Conservation (phyloP, 257 asterid species). For the Fraxinus anomala region DNA sequence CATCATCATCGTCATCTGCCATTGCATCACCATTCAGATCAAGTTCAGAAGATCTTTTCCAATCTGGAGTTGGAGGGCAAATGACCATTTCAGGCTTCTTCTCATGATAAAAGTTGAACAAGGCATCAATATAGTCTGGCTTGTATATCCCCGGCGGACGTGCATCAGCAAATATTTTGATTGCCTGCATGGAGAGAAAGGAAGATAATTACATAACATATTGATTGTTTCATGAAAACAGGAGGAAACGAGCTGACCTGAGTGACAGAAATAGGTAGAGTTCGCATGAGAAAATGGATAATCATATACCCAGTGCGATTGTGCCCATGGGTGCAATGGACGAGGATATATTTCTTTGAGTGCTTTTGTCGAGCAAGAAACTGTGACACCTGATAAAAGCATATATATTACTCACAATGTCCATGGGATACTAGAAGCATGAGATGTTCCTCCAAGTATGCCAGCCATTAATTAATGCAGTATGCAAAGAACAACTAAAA, state of each 20-base stretch:
- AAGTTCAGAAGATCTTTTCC: conserved; percentile 90
- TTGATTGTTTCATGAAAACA: background rate
- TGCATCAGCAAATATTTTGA: conserved; percentile 76
- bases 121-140: conserved; percentile 83
- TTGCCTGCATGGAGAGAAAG: conserved; percentile 57
- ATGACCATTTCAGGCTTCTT: conserved; percentile 73
- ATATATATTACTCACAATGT: conserved; percentile 14
- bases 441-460: conserved; percentile 14
- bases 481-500: background rate
- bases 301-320: conserved; percentile 98
- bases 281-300: conserved; percentile 91
- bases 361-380: conserved; percentile 78
- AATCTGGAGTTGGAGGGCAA: conserved; percentile 89
- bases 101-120: conserved; percentile 89
- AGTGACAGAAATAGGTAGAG: conserved; percentile 67
- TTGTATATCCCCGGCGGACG: conserved; percentile 98
- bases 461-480: background rate
- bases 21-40: conserved; percentile 97
- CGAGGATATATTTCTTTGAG: conserved; percentile 72
- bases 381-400: conserved; percentile 69
- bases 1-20: conserved; percentile 94
- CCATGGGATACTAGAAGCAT: conserved; percentile 13
- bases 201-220: conserved; percentile 16
- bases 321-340: conserved; percentile 99
- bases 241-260: conserved; percentile 55